phyloP scores from a whole-genome alignment of 176 grass and related monocot genomes.

The Microstegium vimineum region DNA sequence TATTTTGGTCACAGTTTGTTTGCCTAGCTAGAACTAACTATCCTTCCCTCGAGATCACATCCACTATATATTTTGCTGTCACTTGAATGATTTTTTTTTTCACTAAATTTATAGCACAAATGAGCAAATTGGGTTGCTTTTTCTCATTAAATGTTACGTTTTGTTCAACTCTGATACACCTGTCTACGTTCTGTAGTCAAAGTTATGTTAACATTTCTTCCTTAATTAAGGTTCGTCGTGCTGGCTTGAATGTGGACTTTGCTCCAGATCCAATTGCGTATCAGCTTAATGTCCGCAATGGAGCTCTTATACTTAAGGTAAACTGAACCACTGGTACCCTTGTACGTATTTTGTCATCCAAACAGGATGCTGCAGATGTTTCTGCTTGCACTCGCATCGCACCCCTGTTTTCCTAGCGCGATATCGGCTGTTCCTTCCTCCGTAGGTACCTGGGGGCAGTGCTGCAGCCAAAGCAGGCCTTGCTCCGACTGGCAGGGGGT shows the following conservation, averaged over 20 bases:
- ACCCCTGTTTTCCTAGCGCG: neutral
- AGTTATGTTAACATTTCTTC: conserved; percentile 24
- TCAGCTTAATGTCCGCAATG: conserved; percentile 86
- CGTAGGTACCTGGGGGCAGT: conserved; percentile 55
- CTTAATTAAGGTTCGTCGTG: conserved; percentile 54
- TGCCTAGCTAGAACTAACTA: neutral
- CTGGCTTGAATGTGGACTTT: conserved; percentile 81
- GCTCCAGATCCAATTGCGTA: conserved; percentile 83
- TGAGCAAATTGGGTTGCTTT: neutral
- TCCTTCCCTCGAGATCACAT: neutral
- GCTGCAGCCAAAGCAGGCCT: conserved; percentile 80
- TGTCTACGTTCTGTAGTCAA: neutral
- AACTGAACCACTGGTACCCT: neutral
- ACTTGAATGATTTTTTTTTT: conserved; percentile 11
- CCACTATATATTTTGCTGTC: neutral
- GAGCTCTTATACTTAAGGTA: conserved; percentile 83
- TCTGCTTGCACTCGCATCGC: neutral
- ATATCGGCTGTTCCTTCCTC: neutral
- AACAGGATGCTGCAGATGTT: neutral
- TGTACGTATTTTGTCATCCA: neutral
- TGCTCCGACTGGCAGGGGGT: conserved; percentile 56
- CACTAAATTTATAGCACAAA: neutral
- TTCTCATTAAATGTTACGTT: neutral
- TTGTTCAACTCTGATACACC: neutral
- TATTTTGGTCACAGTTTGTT: neutral